phyloP scores from a whole-genome alignment of 805 yeast species.

The Nematodospora valgi region DNA sequence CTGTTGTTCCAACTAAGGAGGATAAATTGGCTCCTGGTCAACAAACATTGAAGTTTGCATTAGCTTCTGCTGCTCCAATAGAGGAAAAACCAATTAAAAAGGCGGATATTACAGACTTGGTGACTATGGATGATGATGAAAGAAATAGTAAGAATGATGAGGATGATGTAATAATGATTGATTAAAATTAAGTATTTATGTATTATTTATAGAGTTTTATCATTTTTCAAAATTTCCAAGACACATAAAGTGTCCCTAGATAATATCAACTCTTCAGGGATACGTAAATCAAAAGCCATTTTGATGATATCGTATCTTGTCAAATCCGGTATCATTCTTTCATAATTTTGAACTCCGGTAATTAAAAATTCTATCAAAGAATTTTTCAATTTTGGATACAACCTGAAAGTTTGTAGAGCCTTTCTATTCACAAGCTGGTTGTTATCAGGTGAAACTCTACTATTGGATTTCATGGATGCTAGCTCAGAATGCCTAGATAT shows the following conservation, averaged over 20 bases:
- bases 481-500: slow-evolving; percentile 7
- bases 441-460: not conserved
- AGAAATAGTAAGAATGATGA: slow-evolving; percentile 11
- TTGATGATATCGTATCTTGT: slow-evolving; percentile 33
- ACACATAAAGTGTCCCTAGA: slow-evolving; percentile 25
- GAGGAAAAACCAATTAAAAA: slow-evolving; percentile 19
- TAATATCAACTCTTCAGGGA: slow-evolving; percentile 15
- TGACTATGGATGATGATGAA: slow-evolving; percentile 19
- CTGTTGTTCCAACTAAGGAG: slow-evolving; percentile 3
- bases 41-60: slow-evolving; percentile 23
- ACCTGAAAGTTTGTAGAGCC: slow-evolving; percentile 3
- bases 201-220: not conserved
- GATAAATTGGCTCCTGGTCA: slow-evolving; percentile 38
- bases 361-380: slow-evolving; percentile 25
- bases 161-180: slow-evolving; percentile 11
- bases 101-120: slow-evolving; percentile 33
- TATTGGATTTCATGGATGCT: not conserved
- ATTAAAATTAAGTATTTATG: slow-evolving; percentile 3
- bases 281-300: slow-evolving; percentile 27
- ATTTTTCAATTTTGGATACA: slow-evolving; percentile 5
- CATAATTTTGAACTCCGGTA: slow-evolving; percentile 36
- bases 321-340: slow-evolving; percentile 38
- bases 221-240: slow-evolving; percentile 24
- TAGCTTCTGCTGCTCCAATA: slow-evolving; percentile 1
- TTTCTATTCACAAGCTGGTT: slow-evolving; percentile 3